A percentile compares a stretch with the other conserved stretches of the same genome.
phyloP scores from a whole-genome alignment of 805 yeast species.

The Phaffomyces antillensis region DNA sequence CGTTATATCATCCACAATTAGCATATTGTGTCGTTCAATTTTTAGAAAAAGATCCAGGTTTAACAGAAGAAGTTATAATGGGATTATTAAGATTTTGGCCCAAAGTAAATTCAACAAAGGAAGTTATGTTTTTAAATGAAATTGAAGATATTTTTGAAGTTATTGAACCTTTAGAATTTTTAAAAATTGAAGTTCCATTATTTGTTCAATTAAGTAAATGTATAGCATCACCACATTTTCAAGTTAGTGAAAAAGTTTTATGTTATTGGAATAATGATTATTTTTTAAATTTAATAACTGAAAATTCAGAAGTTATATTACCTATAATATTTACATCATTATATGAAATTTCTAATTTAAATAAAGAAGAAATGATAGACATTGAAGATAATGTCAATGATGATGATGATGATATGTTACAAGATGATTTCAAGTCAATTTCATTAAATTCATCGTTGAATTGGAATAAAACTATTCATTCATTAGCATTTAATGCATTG shows the following conservation, averaged over 20 bases:
- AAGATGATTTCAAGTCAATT: slow-evolving; percentile 14
- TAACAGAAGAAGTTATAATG: slow-evolving; percentile 95
- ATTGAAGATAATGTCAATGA: neutral
- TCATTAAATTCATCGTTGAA: slow-evolving; percentile 38
- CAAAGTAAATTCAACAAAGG: slow-evolving; percentile 88
- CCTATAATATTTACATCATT: slow-evolving; percentile 89
- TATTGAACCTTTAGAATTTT: slow-evolving; percentile 88
- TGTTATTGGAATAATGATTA: slow-evolving; percentile 94
- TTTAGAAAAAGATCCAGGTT: slow-evolving; percentile 83
- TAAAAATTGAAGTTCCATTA: slow-evolving; percentile 84
- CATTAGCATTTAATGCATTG: slow-evolving; percentile 84
- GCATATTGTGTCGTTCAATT: slow-evolving; percentile 97
- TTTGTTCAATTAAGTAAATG: slow-evolving; percentile 93
- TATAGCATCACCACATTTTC: slow-evolving; percentile 92
- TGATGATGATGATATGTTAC: slow-evolving; percentile 6
- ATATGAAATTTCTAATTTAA: slow-evolving; percentile 60
- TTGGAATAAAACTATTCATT: slow-evolving; percentile 93
- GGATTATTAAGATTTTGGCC: slow-evolving; percentile 96
- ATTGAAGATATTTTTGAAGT: slow-evolving; percentile 95
- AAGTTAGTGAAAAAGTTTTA: slow-evolving; percentile 91
- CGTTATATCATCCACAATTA: slow-evolving; percentile 91
- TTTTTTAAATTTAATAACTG: slow-evolving; percentile 83
- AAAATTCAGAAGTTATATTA: slow-evolving; percentile 83
- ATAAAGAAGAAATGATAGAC: slow-evolving; percentile 20
- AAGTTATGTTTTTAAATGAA: slow-evolving; percentile 92